These are phyloP conservation scores for Colletotrichum tamarilloi DNA, from an alignment of 2,329 filamentous ascomycete genomes.

Conservation along the genomic window DNA sequence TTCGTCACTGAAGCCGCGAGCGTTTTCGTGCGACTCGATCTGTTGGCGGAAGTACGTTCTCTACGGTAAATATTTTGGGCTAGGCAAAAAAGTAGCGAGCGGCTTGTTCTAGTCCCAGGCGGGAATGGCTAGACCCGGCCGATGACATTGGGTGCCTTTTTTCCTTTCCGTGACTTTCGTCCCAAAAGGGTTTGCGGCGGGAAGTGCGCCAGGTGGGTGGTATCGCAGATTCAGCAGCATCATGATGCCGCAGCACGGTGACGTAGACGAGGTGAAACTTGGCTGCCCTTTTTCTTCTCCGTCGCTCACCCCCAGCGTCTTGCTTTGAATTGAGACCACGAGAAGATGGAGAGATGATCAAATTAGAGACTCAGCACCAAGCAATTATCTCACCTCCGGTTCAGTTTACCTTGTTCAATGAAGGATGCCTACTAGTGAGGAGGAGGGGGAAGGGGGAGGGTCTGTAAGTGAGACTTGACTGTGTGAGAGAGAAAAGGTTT, in stretches of 20 bases:
- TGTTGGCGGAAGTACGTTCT: no score
- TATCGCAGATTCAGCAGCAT: neutral
- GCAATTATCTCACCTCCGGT: no score
- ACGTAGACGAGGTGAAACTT: conserved; percentile 30
- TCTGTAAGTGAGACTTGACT: neutral
- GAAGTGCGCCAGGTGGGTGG: conserved; percentile 12
- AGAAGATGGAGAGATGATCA: neutral
- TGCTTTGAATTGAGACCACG: neutral
- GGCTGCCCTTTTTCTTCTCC: neutral
- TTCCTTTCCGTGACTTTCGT: neutral
- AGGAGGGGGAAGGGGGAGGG: neutral
- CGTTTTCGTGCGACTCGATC: no score
- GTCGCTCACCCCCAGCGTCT: no score
- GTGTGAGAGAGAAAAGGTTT: neutral
- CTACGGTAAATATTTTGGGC: no score
- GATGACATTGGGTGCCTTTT: neutral
- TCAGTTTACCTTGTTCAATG: no score
- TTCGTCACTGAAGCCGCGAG: no score
- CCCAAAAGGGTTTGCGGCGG: conserved; percentile 6
- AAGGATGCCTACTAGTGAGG: neutral
- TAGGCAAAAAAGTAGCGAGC: no score
- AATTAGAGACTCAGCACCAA: neutral
- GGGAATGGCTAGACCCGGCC: neutral
- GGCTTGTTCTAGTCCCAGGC: neutral
- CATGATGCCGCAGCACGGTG: conserved; percentile 23